Percentiles rank a stretch among this genome's conserved stretches.
Conservation (phyloP, 2,329 filamentous ascomycete species). For the Trichoderma citrinoviride region DNA sequence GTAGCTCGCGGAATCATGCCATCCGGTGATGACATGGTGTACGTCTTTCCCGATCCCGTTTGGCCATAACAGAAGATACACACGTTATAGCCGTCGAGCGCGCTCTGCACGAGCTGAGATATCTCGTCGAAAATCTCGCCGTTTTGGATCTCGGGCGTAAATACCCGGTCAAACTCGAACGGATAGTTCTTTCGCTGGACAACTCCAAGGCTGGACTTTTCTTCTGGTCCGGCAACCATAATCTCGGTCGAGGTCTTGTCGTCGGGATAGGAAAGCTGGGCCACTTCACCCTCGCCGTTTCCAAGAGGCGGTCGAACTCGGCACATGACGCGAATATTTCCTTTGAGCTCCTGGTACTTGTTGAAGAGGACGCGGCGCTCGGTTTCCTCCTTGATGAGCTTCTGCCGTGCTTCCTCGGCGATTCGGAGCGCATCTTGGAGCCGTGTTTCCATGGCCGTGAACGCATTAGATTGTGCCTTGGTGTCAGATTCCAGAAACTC, state of each 20-base stretch:
- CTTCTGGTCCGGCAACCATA: slow-evolving; percentile 76
- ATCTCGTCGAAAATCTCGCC: slow-evolving; percentile 92
- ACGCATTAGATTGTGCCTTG: slow-evolving; percentile 83
- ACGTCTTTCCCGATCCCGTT: slow-evolving; percentile 94
- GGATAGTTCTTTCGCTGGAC: slow-evolving; percentile 75
- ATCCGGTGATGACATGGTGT: slow-evolving; percentile 86
- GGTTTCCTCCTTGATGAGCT: slow-evolving; percentile 87
- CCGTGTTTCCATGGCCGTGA: slow-evolving; percentile 74
- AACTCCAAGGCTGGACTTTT: slow-evolving; percentile 74
- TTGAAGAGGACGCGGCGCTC: slow-evolving; percentile 90
- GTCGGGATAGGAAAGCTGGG: slow-evolving; percentile 76
- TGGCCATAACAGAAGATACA: slow-evolving; percentile 99
- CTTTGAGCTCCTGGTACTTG: slow-evolving; percentile 95
- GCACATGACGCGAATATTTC: slow-evolving; percentile 98
- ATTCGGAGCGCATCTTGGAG: slow-evolving; percentile 73
- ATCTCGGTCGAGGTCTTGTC: slow-evolving; percentile 86
- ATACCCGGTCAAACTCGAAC: slow-evolving; percentile 93
- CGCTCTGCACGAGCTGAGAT: slow-evolving; percentile 92
- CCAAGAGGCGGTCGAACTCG: slow-evolving; percentile 76
- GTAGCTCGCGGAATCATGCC: slow-evolving; percentile 96
- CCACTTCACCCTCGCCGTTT: slow-evolving; percentile 59
- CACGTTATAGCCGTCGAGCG: slow-evolving; percentile 95
- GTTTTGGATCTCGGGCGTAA: slow-evolving; percentile 74
- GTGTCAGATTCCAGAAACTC: slow-evolving; percentile 87
- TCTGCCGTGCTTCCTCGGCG: slow-evolving; percentile 70